Evolutionary conservation across 2,329 filamentous ascomycete species (phyloP), one percentile per base, ranked within the genome.

Genomic region (Zasmidium cellare): DNA sequence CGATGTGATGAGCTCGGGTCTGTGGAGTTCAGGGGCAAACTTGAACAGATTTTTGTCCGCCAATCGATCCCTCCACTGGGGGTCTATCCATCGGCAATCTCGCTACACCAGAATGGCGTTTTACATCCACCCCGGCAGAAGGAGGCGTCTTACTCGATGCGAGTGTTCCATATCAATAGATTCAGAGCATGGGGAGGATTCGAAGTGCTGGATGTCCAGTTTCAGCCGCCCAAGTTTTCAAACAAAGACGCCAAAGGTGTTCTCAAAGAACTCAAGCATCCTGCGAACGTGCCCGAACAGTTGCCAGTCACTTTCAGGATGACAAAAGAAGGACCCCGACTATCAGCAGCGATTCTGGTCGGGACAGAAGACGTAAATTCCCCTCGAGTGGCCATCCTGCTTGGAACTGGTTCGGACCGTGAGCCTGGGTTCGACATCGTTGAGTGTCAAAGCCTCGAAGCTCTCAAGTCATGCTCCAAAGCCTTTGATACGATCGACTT

Each of bases 1-100:
- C 49, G 52, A 7, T 64, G 57, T 1, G 61, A 63, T 35, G 56
- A 61, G 20, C 50, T 62, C 44, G 51, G 38, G 3, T 35, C 44
- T 6, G n/a, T 57, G 23, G 49, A 57, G 16, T 38, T 16, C 2
- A 19, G 41, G 31, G 55, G 55, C 18, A 48, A 47, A 9, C 23
- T 44, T 9, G 48, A 52, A 20, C 55, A 57, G 14, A 53, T 57
- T 24, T 57, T 38, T 19, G 44, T 57, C 1, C 41, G 49, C 2
- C 55, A 57, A 46, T 23, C 41, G 7, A 23, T 57, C 7, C 44
- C 49, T 12, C 55, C 55, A n/a, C 35, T 25, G 14, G 31, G 35
- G 3, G 5, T 52, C 35, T 44, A 20, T 12, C 31, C 31, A 12
- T 44, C 50, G 23, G 23, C 38, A n/a, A 18, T 35, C 14, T 45